Percentiles rank a stretch among this genome's conserved stretches.
Evolutionary conservation across 2,329 filamentous ascomycete species (phyloP).

Genomic region (Diaporthe citriasiana): DNA sequence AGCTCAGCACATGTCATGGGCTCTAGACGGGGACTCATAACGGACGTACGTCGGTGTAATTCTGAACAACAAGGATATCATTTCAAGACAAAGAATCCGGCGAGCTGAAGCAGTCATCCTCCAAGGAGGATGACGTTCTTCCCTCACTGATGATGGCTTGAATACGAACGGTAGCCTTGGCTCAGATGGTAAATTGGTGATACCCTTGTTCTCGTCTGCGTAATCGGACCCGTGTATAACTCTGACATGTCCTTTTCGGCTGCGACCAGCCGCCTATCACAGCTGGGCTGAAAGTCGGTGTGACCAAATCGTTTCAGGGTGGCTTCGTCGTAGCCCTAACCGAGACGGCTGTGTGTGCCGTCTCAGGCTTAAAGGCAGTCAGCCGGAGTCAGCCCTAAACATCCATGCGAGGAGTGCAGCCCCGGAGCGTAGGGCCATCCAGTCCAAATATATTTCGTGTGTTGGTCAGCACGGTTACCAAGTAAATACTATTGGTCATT

Average conservation of each 20-base stretch:
- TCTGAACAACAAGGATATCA: background rate
- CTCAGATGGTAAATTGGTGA: background rate
- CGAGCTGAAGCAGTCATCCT: background rate
- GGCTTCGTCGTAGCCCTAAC: background rate
- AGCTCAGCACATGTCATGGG: background rate
- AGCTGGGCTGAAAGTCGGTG: slow-evolving; percentile 13
- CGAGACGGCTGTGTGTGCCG: background rate
- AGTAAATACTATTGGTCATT: background rate
- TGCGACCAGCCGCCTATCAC: background rate
- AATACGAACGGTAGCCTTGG: slow-evolving; percentile 19
- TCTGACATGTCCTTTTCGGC: background rate
- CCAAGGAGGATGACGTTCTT: background rate
- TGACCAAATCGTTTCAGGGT: slow-evolving; percentile 5
- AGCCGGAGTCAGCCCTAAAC: slow-evolving; percentile 31
- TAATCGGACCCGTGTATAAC: background rate
- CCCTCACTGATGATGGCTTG: background rate
- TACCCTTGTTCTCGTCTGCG: slow-evolving; percentile 6
- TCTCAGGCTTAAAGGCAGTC: slow-evolving; percentile 23
- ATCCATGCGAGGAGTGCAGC: background rate
- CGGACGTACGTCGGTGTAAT: background rate
- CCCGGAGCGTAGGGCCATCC: background rate
- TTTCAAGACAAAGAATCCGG: background rate
- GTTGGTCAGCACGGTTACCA: slow-evolving; percentile 24
- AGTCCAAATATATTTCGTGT: background rate
- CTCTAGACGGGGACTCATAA: background rate